A percentile compares a stretch with the other conserved stretches of the same genome.
phyloP scores from a whole-genome alignment of 345 rosid genomes.

The Corchorus capsularis region DNA sequence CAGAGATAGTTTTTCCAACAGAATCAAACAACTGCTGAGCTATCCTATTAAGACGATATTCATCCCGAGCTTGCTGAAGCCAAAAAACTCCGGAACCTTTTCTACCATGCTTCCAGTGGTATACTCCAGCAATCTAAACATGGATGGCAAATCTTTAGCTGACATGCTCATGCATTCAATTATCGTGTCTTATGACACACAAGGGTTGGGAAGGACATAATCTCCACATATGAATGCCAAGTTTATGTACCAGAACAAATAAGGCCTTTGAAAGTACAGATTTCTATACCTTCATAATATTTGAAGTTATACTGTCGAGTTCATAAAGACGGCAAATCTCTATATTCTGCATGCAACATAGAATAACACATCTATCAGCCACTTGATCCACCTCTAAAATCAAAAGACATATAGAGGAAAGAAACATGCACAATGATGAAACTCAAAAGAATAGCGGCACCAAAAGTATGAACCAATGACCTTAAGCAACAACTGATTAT shows the following conservation, averaged over 20 bases:
- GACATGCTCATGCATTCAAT: background rate
- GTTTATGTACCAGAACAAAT: conserved; percentile 3
- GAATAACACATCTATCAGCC: conserved; percentile 14
- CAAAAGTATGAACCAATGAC: conserved; percentile 34
- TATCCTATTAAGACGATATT: conserved; percentile 68
- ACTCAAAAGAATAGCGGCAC: background rate
- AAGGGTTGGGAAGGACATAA: background rate
- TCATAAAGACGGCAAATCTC: conserved; percentile 92
- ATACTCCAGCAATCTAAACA: conserved; percentile 78
- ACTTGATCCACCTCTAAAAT: background rate
- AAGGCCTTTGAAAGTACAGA: conserved; percentile 3
- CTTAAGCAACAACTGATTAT: conserved; percentile 70
- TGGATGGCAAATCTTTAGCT: background rate
- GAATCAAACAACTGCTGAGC: conserved; percentile 87
- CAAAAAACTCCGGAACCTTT: conserved; percentile 86
- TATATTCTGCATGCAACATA: conserved; percentile 57
- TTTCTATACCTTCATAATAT: conserved; percentile 76
- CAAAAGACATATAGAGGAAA: background rate
- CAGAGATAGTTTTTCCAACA: conserved; percentile 91
- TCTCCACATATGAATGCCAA: background rate
- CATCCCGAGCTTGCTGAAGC: conserved; percentile 92
- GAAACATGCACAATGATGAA: background rate
- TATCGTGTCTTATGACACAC: background rate
- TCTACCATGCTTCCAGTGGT: conserved; percentile 96
- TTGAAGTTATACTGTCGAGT: conserved; percentile 61